These are phyloP conservation scores for Scalesia atractyloides DNA, from an alignment of 129 eudicot species.

Conservation along the genomic window DNA sequence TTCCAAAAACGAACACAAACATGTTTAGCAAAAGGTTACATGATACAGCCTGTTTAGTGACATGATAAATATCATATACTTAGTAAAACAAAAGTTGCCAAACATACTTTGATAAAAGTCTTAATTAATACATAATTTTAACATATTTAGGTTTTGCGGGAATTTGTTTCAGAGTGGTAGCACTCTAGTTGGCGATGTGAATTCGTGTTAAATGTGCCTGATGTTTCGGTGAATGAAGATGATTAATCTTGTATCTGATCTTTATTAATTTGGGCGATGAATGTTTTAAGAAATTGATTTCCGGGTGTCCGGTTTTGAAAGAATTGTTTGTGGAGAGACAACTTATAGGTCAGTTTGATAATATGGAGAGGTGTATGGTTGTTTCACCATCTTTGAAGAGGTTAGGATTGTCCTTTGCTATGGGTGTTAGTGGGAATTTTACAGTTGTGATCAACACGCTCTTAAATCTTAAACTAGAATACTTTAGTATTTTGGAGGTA, in stretches of 20 bases:
- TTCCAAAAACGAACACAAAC: too few species aligned
- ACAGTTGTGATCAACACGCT: conserved; percentile 16
- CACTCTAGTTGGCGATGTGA: conserved; percentile 17
- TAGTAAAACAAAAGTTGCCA: too few species aligned
- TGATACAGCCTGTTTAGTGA: too few species aligned
- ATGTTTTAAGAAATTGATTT: conserved; percentile 12
- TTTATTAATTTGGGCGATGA: conserved; percentile 5
- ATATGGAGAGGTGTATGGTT: neutral
- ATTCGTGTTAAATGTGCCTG: conserved; percentile 21
- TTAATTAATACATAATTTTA: too few species aligned
- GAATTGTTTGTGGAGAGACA: conserved; percentile 34
- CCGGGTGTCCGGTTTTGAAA: conserved; percentile 31
- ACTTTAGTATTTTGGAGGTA: conserved; percentile 19
- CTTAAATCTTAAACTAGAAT: conserved; percentile 19
- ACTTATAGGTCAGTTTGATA: neutral
- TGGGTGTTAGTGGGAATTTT: neutral
- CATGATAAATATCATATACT: too few species aligned
- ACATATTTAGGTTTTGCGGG: conserved; percentile 25
- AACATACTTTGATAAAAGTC: too few species aligned
- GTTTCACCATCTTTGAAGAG: conserved; percentile 24
- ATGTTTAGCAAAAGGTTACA: too few species aligned
- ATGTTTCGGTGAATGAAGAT: conserved; percentile 29
- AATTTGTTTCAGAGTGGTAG: conserved; percentile 7
- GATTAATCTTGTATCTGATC: neutral
- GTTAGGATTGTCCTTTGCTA: neutral